Evolutionary conservation across 2,329 filamentous ascomycete species (phyloP).

Genomic region (Pseudocercospora eumusae): DNA sequence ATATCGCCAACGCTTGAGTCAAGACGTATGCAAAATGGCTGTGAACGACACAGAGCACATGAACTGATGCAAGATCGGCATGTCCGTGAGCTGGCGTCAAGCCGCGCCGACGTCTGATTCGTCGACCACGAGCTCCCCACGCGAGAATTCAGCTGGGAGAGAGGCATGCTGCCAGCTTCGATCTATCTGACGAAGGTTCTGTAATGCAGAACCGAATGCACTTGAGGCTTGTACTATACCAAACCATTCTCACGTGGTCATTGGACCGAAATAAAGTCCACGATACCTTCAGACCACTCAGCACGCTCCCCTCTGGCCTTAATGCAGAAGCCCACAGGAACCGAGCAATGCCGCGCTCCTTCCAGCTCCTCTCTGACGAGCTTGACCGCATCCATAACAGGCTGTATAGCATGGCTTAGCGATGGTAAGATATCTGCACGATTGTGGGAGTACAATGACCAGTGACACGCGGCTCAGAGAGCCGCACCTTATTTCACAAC

Average conservation of each 20-base stretch:
- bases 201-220: constrained; percentile 21
- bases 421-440: constrained; percentile 18
- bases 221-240: constrained; percentile 30
- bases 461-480: constrained; percentile 14
- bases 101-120: constrained; percentile 8
- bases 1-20: not conserved
- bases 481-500: constrained; percentile 28
- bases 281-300: constrained; percentile 3
- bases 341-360: constrained; percentile 18
- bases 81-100: constrained; percentile 10
- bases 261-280: constrained; percentile 7
- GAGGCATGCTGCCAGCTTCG: constrained; percentile 20
- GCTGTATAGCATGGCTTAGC: constrained; percentile 17
- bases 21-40: constrained; percentile 8
- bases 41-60: constrained; percentile 7
- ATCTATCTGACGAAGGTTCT: constrained; percentile 22
- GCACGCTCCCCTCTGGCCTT: constrained; percentile 1
- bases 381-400: constrained; percentile 10
- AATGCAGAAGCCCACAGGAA: constrained; percentile 7
- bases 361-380: constrained; percentile 8
- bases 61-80: constrained; percentile 13
- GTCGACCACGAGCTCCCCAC: constrained; percentile 5
- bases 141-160: constrained; percentile 21
- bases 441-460: constrained; percentile 20
- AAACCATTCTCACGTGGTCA: constrained; percentile 23